Percentiles rank a stretch among this genome's conserved stretches.
phyloP scores from a whole-genome alignment of 192 early-diverging fungal genomes.

The Allomyces javanicus region DNA sequence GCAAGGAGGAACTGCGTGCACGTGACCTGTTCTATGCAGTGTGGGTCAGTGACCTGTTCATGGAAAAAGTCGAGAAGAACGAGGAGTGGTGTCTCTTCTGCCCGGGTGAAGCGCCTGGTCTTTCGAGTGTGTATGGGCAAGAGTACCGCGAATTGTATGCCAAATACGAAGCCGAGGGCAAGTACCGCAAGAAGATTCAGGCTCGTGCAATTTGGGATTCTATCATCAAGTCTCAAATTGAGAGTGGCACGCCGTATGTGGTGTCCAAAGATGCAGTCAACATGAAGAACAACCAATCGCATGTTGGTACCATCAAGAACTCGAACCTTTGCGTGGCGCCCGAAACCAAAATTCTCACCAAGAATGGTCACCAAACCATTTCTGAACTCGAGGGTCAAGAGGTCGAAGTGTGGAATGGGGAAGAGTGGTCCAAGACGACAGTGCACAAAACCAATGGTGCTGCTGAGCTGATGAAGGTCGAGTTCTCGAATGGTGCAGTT shows the following conservation, averaged over 20 bases:
- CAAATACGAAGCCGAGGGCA: constrained; percentile 67
- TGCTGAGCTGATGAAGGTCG: too few species aligned
- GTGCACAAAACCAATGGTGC: too few species aligned
- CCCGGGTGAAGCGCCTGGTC: constrained; percentile 75
- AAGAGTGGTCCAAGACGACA: too few species aligned
- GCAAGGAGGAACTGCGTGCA: constrained; percentile 91
- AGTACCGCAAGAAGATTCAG: constrained; percentile 70
- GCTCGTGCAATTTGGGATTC: constrained; percentile 95
- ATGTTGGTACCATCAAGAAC: constrained; percentile 96
- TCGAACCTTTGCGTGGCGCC: constrained; percentile 57
- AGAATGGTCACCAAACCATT: too few species aligned
- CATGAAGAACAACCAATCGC: constrained; percentile 94
- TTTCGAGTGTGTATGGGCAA: constrained; percentile 81
- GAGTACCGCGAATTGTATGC: constrained; percentile 71
- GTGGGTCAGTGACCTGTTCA: constrained; percentile 95
- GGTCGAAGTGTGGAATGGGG: too few species aligned
- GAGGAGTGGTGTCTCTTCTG: constrained; percentile 89
- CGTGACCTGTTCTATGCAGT: constrained; percentile 94
- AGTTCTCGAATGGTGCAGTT: too few species aligned
- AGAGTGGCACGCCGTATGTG: constrained; percentile 95
- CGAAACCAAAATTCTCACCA: too few species aligned
- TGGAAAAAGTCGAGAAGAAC: constrained; percentile 84
- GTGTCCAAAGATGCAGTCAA: constrained; percentile 99
- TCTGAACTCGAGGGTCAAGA: too few species aligned
- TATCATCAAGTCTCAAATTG: constrained; percentile 84